Evolutionary conservation across 225 moss, liverwort and hornwort species (phyloP).

Genomic region (Bryoerythrophyllum caledonicum): DNA sequence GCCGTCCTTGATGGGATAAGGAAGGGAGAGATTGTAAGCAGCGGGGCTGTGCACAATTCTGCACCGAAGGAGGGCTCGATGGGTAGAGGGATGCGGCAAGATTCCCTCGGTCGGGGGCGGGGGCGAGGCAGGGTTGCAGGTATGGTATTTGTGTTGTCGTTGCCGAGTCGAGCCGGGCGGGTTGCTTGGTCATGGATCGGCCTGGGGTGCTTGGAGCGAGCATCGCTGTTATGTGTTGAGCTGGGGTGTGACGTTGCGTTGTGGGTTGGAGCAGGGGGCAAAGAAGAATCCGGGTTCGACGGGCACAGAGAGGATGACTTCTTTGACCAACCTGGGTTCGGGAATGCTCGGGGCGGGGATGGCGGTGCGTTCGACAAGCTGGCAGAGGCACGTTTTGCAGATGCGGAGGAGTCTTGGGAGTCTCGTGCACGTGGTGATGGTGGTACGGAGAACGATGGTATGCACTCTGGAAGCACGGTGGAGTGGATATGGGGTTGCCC

Average conservation of each 20-base stretch:
- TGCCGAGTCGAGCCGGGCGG: not conserved
- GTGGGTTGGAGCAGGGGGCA: constrained; percentile 40
- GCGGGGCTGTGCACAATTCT: constrained; percentile 85
- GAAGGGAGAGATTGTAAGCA: constrained; percentile 92
- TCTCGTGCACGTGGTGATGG: constrained; percentile 43
- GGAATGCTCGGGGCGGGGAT: constrained; percentile 53
- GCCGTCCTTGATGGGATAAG: constrained; percentile 84
- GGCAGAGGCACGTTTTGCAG: constrained; percentile 64
- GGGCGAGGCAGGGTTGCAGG: constrained; percentile 87
- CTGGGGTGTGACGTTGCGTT: not conserved
- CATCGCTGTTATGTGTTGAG: constrained; percentile 5
- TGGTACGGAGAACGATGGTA: constrained; percentile 49
- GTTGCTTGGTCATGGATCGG: not conserved
- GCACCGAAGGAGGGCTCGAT: constrained; percentile 58
- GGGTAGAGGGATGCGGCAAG: constrained; percentile 72
- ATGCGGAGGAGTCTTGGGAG: constrained; percentile 73
- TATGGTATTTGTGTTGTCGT: constrained; percentile 10
- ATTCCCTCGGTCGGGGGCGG: constrained; percentile 61
- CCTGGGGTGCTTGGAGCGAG: not conserved
- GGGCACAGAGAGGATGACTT: constrained; percentile 90
- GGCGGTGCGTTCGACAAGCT: constrained; percentile 61
- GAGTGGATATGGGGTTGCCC: not conserved
- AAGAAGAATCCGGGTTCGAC: constrained; percentile 81
- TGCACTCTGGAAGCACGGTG: not conserved
- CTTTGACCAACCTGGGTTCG: constrained; percentile 76